A percentile compares a stretch with the other conserved stretches of the same genome.
Conservation (phyloP, 2,329 filamentous ascomycete species). For the Fusarium musae region DNA sequence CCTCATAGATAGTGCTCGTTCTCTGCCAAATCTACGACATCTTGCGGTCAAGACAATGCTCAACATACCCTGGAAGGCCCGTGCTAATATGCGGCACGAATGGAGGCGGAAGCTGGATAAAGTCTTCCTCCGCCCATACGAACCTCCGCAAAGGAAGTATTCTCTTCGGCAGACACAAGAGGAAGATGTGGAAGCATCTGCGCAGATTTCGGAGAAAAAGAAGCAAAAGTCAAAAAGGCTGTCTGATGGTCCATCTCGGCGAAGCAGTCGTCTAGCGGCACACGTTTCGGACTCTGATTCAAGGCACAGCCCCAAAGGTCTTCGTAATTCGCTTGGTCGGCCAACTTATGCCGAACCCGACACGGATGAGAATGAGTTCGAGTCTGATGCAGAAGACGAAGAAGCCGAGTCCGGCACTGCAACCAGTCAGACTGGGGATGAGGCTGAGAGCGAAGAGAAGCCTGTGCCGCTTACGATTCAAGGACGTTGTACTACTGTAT, state of each 20-base stretch:
- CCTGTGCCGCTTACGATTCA: constrained; percentile 69
- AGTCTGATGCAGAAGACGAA: constrained; percentile 39
- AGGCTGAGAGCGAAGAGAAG: constrained; percentile 7
- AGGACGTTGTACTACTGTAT: constrained; percentile 76
- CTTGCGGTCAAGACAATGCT: constrained; percentile 82
- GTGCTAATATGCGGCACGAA: constrained; percentile 79
- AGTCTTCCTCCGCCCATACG: constrained; percentile 68
- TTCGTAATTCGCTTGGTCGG: constrained; percentile 31
- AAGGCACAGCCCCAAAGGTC: constrained; percentile 34
- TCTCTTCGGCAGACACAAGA: constrained; percentile 36
- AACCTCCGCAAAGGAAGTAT: constrained; percentile 51
- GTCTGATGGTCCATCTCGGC: constrained; percentile 47
- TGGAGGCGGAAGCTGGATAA: constrained; percentile 78
- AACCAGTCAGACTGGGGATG: constrained; percentile 13
- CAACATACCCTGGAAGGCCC: constrained; percentile 82
- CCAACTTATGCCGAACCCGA: constrained; percentile 59
- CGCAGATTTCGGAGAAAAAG: constrained; percentile 22
- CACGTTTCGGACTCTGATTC: constrained; percentile 42
- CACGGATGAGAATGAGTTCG: constrained; percentile 57
- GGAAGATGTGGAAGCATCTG: not conserved
- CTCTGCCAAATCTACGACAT: constrained; percentile 73
- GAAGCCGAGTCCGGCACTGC: constrained; percentile 3
- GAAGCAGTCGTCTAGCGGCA: constrained; percentile 52
- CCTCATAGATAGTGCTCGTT: constrained; percentile 75
- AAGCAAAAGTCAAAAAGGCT: constrained; percentile 22